Conservation (phyloP, 2,329 filamentous ascomycete species). For the Fusarium haematococcum region DNA sequence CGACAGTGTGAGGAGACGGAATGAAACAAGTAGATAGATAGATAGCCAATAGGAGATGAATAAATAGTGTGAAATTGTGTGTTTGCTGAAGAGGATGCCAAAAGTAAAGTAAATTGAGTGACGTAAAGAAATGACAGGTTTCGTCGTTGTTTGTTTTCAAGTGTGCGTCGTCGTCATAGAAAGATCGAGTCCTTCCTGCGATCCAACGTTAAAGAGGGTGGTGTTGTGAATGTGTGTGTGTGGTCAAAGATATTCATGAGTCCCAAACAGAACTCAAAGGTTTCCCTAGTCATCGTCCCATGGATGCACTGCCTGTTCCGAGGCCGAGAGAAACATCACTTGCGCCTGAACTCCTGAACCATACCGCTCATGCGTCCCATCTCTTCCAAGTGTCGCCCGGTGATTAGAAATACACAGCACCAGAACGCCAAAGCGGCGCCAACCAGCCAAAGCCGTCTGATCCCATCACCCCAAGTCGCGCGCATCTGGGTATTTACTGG, state of each 20-base stretch:
- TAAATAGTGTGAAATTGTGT: neutral
- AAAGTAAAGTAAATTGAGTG: neutral
- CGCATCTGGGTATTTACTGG: conserved; percentile 22
- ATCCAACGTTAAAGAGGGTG: conserved; percentile 20
- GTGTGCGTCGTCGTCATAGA: conserved; percentile 25
- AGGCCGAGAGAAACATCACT: conserved; percentile 14
- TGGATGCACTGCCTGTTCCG: neutral
- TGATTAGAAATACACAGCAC: conserved; percentile 43
- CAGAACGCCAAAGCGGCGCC: conserved; percentile 36
- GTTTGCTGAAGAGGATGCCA: neutral
- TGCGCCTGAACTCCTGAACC: conserved; percentile 44
- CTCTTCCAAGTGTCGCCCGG: conserved; percentile 14
- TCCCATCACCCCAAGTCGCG: neutral
- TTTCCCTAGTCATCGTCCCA: conserved; percentile 7
- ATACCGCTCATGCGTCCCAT: conserved; percentile 36
- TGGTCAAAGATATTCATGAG: conserved; percentile 19
- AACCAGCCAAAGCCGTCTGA: conserved; percentile 18
- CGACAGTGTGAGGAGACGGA: neutral
- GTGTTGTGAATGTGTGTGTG: conserved; percentile 12
- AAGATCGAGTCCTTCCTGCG: conserved; percentile 11
- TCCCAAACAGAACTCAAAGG: conserved; percentile 13
- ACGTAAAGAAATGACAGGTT: conserved; percentile 23
- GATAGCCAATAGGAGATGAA: neutral
- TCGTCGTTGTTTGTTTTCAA: conserved; percentile 7
- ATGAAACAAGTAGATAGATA: conserved; percentile 1